Conservation (phyloP, 148 eudicot species). For the Arctostaphylos glauca region DNA sequence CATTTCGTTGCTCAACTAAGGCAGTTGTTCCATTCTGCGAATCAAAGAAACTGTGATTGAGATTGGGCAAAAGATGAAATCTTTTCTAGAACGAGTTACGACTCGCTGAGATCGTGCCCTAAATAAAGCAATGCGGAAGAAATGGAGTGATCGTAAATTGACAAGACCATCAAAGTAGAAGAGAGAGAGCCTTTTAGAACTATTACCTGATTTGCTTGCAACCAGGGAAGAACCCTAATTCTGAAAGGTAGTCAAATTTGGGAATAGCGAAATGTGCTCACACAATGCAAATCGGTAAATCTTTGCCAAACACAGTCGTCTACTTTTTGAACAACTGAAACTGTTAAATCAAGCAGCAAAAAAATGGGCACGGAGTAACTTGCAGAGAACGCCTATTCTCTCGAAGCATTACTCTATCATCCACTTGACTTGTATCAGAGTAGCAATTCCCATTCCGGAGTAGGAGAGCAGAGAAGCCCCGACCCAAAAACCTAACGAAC, state of each 20-base stretch:
- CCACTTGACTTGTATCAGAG: background rate
- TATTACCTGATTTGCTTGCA: constrained; percentile 14
- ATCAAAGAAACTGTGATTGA: background rate
- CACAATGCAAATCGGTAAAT: background rate
- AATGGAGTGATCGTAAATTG: background rate
- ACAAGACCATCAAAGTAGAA: background rate
- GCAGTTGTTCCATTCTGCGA: background rate
- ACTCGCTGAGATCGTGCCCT: background rate
- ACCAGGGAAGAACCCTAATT: background rate
- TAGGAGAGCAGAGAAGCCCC: background rate
- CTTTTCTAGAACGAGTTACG: background rate
- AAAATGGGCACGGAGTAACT: background rate
- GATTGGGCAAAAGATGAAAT: background rate
- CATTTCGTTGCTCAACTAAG: constrained; percentile 7
- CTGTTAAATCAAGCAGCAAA: background rate
- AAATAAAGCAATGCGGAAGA: constrained; percentile 12
- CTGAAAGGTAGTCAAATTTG: background rate
- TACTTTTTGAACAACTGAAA: background rate
- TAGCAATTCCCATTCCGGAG: background rate
- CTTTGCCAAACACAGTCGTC: background rate
- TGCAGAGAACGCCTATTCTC: background rate
- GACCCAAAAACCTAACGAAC: background rate
- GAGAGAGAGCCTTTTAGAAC: background rate
- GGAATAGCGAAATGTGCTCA: constrained; percentile 7
- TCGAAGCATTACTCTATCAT: background rate